Conservation (phyloP, 2,329 filamentous ascomycete species). For the Colletotrichum neosansevieriae region DNA sequence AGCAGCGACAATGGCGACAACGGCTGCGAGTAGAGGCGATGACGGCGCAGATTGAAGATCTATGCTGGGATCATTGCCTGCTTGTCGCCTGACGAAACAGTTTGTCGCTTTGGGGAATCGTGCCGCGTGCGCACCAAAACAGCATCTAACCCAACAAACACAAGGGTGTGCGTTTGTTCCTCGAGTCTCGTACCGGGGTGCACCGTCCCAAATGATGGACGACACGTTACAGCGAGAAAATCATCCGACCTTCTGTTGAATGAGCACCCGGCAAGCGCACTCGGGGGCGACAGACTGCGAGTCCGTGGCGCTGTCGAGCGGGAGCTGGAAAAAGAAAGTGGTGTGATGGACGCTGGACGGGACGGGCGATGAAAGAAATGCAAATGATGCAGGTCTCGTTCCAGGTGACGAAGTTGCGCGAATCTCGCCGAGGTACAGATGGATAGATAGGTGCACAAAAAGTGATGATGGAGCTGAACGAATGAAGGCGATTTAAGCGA, state of each 20-base stretch:
- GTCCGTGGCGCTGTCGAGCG: neutral
- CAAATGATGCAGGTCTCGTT: constrained; percentile 30
- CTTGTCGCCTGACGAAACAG: constrained; percentile 18
- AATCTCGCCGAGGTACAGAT: neutral
- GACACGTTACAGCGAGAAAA: no score
- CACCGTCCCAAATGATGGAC: no score
- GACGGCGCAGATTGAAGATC: no score
- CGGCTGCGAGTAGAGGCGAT: no score
- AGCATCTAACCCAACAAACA: no score
- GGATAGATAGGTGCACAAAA: neutral
- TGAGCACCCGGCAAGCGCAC: neutral
- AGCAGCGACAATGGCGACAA: no score
- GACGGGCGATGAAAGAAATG: constrained; percentile 25
- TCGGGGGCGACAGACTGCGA: neutral
- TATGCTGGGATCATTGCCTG: no score
- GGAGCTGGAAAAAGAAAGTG: constrained; percentile 9
- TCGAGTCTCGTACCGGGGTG: no score
- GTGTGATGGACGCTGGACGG: neutral
- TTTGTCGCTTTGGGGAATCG: constrained; percentile 3
- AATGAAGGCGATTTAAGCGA: no score
- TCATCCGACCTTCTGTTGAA: no score
- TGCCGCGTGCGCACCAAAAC: no score
- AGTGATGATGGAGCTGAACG: neutral
- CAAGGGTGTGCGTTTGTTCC: no score
- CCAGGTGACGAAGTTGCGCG: constrained; percentile 9